phyloP scores from a whole-genome alignment of 371 early-diverging fungal species.

The Choanephora cucurbitarum region DNA sequence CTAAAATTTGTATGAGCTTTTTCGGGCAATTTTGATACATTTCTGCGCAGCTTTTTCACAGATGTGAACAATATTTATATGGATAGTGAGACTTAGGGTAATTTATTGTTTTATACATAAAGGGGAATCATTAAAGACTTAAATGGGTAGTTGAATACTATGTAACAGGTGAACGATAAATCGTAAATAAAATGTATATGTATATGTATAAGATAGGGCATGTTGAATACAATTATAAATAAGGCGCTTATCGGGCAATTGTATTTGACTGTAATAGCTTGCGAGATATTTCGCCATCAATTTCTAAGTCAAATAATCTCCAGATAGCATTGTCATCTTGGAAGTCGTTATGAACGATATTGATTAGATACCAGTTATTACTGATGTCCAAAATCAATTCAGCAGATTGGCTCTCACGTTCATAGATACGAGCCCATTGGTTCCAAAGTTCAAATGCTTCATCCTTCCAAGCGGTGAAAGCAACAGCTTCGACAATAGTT shows the following conservation, averaged over 20 bases:
- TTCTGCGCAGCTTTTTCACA: no score
- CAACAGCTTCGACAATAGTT: constrained; percentile 90
- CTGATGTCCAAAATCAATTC: constrained; percentile 69
- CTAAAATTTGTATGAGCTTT: no score
- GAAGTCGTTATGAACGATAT: constrained; percentile 95
- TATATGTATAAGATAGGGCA: constrained; percentile 11
- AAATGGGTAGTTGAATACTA: neutral
- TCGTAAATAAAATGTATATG: neutral
- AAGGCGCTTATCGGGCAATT: constrained; percentile 13
- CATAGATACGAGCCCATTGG: constrained; percentile 86
- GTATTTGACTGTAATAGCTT: constrained; percentile 14
- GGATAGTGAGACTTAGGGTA: no score
- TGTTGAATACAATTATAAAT: constrained; percentile 25
- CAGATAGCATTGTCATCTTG: constrained; percentile 73
- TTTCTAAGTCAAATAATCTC: constrained; percentile 63
- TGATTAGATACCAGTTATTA: constrained; percentile 88
- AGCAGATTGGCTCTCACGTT: constrained; percentile 54
- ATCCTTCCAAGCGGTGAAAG: constrained; percentile 97
- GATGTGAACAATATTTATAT: no score
- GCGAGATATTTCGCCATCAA: constrained; percentile 36
- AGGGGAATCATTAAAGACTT: neutral
- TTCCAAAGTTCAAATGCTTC: constrained; percentile 96
- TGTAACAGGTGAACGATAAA: neutral
- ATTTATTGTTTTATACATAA: neutral
- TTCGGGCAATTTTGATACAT: no score